Conservation (phyloP, 1,139 yeast species). For the Kluyveromyces marxianus region DNA sequence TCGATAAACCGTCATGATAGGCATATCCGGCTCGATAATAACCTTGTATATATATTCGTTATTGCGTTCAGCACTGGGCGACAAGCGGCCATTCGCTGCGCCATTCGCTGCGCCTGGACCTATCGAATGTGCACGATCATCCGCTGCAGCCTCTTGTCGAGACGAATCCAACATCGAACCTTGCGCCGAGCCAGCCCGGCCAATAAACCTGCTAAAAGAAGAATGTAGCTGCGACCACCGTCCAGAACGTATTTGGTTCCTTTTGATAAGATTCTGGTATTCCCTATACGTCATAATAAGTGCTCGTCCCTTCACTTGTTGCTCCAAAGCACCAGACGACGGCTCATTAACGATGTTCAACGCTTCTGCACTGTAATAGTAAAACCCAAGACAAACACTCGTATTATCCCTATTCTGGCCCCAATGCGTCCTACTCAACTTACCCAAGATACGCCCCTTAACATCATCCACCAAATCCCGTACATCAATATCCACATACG, state of each 20-base stretch:
- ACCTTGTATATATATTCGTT: conserved; percentile 9
- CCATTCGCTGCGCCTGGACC: too few species aligned
- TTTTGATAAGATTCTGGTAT: not conserved
- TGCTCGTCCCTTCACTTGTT: not conserved
- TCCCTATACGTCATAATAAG: conserved; percentile 1
- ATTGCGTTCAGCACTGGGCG: not conserved
- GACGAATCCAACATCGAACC: not conserved
- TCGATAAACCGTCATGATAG: conserved; percentile 19
- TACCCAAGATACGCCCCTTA: conserved; percentile 20
- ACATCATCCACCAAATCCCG: conserved; percentile 27
- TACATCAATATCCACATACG: conserved; percentile 18
- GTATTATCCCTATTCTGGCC: conserved; percentile 20
- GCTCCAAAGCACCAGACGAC: not conserved
- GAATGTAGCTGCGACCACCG: conserved; percentile 3
- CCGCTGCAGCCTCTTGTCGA: not conserved
- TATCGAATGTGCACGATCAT: not conserved
- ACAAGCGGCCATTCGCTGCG: too few species aligned
- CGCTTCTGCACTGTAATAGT: conserved; percentile 8
- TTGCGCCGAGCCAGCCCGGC: not conserved
- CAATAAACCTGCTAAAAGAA: conserved; percentile 1
- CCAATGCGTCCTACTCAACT: conserved; percentile 21
- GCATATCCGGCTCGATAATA: conserved; percentile 25
- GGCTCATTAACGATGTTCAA: not conserved
- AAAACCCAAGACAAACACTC: conserved; percentile 25
- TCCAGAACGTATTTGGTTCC: conserved; percentile 1